Conservation (phyloP, 352 stramenopile genomes). For the Peronospora belbahrii region DNA sequence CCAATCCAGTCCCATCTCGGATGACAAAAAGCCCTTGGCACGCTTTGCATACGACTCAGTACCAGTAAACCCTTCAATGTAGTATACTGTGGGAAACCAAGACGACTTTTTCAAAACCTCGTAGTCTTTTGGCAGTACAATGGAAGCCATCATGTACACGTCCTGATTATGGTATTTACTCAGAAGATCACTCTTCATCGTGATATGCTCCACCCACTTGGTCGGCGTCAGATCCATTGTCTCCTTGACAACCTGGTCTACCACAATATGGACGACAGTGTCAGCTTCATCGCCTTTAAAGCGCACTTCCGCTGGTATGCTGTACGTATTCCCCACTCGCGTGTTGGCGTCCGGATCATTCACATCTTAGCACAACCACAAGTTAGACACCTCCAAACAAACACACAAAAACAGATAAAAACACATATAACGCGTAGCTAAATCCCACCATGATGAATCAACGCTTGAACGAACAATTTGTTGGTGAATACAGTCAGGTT, state of each 20-base stretch:
- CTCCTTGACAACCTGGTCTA: slow-evolving; percentile 35
- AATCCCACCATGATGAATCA: slow-evolving; percentile 52
- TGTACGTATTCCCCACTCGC: slow-evolving; percentile 54
- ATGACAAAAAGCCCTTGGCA: slow-evolving; percentile 51
- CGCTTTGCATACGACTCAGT: slow-evolving; percentile 55
- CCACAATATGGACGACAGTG: slow-evolving; percentile 42
- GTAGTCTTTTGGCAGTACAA: slow-evolving; percentile 59
- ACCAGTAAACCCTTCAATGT: slow-evolving; percentile 71
- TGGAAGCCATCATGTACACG: slow-evolving; percentile 58
- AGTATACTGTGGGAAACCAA: slow-evolving; percentile 62
- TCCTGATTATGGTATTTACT: slow-evolving; percentile 60
- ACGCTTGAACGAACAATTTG: slow-evolving; percentile 51
- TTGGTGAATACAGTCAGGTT: slow-evolving; percentile 37
- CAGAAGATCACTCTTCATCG: slow-evolving; percentile 61
- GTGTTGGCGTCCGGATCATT: slow-evolving; percentile 62
- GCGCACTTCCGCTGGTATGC: slow-evolving; percentile 35
- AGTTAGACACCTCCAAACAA: background rate
- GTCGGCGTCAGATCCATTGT: slow-evolving; percentile 39
- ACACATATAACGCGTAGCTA: no score
- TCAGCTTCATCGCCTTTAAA: slow-evolving; percentile 22
- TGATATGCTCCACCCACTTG: slow-evolving; percentile 58
- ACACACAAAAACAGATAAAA: background rate
- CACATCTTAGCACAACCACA: slow-evolving; percentile 27
- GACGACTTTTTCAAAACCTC: slow-evolving; percentile 14
- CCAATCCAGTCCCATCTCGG: slow-evolving; percentile 56